Percentiles rank a stretch among this genome's conserved stretches.
These are phyloP conservation scores for Paecilomyces fulvus DNA, from an alignment of 2,329 filamentous ascomycete genomes.

Conservation along the genomic window DNA sequence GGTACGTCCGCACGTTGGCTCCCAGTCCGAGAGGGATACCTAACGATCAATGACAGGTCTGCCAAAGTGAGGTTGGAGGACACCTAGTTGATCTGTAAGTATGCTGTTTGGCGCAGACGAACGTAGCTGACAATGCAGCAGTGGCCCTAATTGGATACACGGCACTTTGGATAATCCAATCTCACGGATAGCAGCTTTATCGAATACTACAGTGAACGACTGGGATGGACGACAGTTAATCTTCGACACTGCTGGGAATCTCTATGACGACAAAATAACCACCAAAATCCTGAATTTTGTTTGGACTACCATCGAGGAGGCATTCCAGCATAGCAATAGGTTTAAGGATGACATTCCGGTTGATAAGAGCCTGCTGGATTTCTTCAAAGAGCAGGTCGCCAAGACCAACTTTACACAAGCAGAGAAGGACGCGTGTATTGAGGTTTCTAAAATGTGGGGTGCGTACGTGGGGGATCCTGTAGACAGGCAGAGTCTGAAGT, in stretches of 20 bases:
- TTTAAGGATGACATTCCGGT: constrained; percentile 43
- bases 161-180: constrained; percentile 54
- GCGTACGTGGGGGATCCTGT: constrained; percentile 55
- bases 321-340: constrained; percentile 52
- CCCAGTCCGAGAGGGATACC: neutral
- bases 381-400: constrained; percentile 44
- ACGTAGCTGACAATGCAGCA: constrained; percentile 19
- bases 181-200: constrained; percentile 45
- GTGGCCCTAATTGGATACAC: constrained; percentile 59
- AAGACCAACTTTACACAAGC: constrained; percentile 26
- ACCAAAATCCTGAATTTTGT: constrained; percentile 35
- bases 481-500: constrained; percentile 53
- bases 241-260: constrained; percentile 40
- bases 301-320: constrained; percentile 52
- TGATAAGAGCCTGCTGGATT: constrained; percentile 48
- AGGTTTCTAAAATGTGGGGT: constrained; percentile 54
- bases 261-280: constrained; percentile 26
- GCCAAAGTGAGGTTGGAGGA: constrained; percentile 40
- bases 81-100: constrained; percentile 50
- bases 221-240: constrained; percentile 45
- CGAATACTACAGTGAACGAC: constrained; percentile 42
- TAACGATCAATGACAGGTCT: constrained; percentile 31
- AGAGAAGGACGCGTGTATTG: constrained; percentile 42
- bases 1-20: constrained; percentile 27
- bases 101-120: neutral